phyloP scores from a whole-genome alignment of 352 stramenopile genomes.

The Phytophthora rubi region DNA sequence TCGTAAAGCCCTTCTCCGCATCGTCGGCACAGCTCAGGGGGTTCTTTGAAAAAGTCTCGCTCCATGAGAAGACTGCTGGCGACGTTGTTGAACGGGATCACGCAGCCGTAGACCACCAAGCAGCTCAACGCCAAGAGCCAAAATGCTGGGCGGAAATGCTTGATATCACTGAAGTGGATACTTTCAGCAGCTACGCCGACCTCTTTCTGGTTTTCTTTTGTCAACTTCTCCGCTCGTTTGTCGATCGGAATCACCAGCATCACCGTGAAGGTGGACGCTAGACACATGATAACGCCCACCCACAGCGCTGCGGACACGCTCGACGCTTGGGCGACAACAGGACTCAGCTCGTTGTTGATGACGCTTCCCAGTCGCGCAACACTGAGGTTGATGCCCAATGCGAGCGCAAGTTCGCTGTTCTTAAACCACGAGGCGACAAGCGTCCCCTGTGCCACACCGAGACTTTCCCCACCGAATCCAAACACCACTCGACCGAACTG shows the following conservation, averaged over 20 bases:
- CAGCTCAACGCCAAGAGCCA: conserved; percentile 92
- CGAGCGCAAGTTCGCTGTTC: conserved; percentile 92
- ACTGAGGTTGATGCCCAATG: conserved; percentile 93
- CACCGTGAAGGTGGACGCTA: conserved; percentile 69
- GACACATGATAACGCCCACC: conserved; percentile 87
- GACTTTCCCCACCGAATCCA: conserved; percentile 92
- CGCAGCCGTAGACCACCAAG: conserved; percentile 92
- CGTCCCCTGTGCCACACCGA: conserved; percentile 91
- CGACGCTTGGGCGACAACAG: conserved; percentile 69
- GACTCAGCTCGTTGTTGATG: conserved; percentile 93
- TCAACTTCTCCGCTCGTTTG: conserved; percentile 53
- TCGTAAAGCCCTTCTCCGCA: conserved; percentile 69
- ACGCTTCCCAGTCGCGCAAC: conserved; percentile 91
- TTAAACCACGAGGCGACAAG: conserved; percentile 94
- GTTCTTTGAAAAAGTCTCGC: conserved; percentile 86
- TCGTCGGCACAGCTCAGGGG: conserved; percentile 49
- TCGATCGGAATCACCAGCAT: conserved; percentile 86
- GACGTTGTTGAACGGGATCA: conserved; percentile 96
- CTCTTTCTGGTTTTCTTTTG: conserved; percentile 33
- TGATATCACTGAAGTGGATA: conserved; percentile 78
- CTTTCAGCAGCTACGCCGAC: conserved; percentile 36
- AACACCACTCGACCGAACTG: conserved; percentile 92
- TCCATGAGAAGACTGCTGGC: conserved; percentile 93
- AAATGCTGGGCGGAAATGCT: conserved; percentile 85
- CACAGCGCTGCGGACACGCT: conserved; percentile 83